Percentiles rank a stretch among this genome's conserved stretches.
Conservation (phyloP, 768 basidiomycete genomes). For the Royoungia palumana region DNA sequence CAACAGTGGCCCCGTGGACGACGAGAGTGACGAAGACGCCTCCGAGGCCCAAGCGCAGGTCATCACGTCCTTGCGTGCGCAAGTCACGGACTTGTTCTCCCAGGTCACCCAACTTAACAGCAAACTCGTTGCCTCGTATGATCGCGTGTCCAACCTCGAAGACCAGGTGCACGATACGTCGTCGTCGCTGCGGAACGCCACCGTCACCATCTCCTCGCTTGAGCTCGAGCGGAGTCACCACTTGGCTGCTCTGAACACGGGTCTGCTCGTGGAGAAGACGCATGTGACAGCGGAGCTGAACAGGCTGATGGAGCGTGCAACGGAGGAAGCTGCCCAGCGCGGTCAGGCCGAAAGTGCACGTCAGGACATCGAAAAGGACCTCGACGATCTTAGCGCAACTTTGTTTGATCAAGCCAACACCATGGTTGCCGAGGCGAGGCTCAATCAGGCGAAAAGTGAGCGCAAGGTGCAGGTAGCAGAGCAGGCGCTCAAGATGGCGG, state of each 20-base stretch:
- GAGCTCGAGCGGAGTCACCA: constrained; percentile 86
- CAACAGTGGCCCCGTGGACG: constrained; percentile 1
- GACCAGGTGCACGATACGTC: constrained; percentile 76
- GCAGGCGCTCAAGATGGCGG: constrained; percentile 72
- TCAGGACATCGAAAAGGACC: constrained; percentile 83
- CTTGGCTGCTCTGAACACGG: constrained; percentile 85
- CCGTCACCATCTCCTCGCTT: constrained; percentile 70
- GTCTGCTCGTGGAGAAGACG: constrained; percentile 85
- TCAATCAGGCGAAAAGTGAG: constrained; percentile 61
- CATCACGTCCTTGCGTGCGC: constrained; percentile 72
- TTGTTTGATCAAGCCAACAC: constrained; percentile 92
- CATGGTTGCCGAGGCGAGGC: constrained; percentile 95
- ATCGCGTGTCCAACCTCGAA: constrained; percentile 89
- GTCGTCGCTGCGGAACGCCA: constrained; percentile 54
- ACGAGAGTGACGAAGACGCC: constrained; percentile 29
- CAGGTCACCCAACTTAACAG: constrained; percentile 89
- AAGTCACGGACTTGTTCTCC: constrained; percentile 82
- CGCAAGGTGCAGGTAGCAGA: constrained; percentile 76
- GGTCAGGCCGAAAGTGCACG: constrained; percentile 88
- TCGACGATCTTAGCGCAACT: constrained; percentile 89
- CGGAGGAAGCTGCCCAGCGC: constrained; percentile 87
- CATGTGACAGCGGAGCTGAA: constrained; percentile 91
- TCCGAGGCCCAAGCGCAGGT: constrained; percentile 79
- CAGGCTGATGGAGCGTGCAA: constrained; percentile 91
- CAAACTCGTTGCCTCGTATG: constrained; percentile 91